Evolutionary conservation across 1,284 basidiomycete species (phyloP).

Genomic region (Tilletia caries): DNA sequence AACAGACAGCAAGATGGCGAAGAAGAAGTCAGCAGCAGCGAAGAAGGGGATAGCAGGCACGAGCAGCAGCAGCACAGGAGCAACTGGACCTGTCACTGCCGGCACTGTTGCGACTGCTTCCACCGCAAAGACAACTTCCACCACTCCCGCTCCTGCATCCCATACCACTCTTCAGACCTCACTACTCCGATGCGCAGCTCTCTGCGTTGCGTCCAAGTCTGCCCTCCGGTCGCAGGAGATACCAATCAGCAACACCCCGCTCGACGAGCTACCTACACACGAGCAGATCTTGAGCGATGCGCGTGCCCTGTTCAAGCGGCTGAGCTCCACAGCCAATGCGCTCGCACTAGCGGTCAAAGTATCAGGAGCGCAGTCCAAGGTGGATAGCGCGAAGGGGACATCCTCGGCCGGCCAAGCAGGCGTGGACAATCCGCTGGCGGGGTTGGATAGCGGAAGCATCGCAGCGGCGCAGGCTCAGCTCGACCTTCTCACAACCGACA

Average conservation of each 20-base stretch:
- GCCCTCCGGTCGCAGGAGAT: neutral
- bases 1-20: neutral
- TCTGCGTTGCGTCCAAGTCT: conserved; percentile 1
- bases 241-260: neutral
- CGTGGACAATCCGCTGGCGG: neutral
- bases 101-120: neutral
- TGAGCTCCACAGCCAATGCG: neutral
- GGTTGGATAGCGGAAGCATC: conserved; percentile 11
- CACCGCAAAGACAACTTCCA: neutral
- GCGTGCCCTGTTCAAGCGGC: neutral
- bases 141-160: neutral
- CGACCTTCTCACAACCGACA: conserved; percentile 10
- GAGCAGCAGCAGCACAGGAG: neutral
- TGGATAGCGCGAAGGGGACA: neutral
- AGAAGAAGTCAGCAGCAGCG: conserved; percentile 2
- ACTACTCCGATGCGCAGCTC: conserved; percentile 1
- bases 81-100: neutral
- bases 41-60: neutral
- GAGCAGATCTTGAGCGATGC: neutral
- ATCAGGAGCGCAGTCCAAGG: neutral
- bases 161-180: neutral
- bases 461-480: conserved; percentile 14
- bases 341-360: conserved; percentile 10
- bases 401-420: neutral
- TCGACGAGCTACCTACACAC: neutral